phyloP scores from a whole-genome alignment of 2,329 filamentous ascomycete genomes.

The Elsinoe necatrix region DNA sequence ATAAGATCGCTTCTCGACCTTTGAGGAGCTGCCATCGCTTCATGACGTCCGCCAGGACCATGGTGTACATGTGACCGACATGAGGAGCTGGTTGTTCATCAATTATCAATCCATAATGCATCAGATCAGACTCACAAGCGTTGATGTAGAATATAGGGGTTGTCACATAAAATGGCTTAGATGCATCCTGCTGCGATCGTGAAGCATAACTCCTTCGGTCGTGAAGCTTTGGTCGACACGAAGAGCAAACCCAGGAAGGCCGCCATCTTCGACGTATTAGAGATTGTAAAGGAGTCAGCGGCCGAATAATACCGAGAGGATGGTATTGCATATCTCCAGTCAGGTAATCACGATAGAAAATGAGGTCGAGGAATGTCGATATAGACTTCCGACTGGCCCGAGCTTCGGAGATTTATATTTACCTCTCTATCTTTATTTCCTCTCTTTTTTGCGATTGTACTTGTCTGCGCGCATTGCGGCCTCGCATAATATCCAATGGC shows the following conservation, averaged over 20 bases:
- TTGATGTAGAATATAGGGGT: constrained; percentile 99
- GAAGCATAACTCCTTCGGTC: constrained; percentile 17
- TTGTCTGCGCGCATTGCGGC: neutral
- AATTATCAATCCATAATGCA: neutral
- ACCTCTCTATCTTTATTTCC: neutral
- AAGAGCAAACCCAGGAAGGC: constrained; percentile 28
- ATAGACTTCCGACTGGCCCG: constrained; percentile 7
- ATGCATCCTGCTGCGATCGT: constrained; percentile 11
- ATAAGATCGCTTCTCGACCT: constrained; percentile 62
- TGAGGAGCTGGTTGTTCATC: neutral
- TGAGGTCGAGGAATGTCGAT: neutral
- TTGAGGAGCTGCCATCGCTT: constrained; percentile 84
- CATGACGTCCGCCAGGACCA: constrained; percentile 81
- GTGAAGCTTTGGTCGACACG: neutral
- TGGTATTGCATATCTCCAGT: neutral
- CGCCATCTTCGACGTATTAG: constrained; percentile 29
- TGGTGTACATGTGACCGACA: constrained; percentile 64
- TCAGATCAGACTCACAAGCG: constrained; percentile 54
- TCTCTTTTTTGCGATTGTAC: neutral
- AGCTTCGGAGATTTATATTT: constrained; percentile 13
- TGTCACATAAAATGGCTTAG: constrained; percentile 88
- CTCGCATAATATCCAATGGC: neutral
- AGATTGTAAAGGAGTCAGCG: constrained; percentile 27
- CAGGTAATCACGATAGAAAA: neutral
- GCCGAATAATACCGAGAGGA: neutral